A percentile compares a stretch with the other conserved stretches of the same genome.
phyloP scores from a whole-genome alignment of 768 basidiomycete genomes.

The Russula ochroleuca region DNA sequence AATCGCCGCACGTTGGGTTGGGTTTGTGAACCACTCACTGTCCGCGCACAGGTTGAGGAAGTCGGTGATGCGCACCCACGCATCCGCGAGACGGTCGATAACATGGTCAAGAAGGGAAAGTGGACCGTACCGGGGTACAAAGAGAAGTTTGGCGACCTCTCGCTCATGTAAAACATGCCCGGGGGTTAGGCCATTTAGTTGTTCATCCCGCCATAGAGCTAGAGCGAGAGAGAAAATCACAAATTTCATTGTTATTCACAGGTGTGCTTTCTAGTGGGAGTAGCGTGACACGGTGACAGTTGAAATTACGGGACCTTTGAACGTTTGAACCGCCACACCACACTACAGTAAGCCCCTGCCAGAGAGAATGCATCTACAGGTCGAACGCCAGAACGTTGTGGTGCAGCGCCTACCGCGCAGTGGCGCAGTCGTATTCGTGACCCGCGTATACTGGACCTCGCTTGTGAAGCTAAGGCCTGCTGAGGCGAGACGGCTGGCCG shows the following conservation, averaged over 20 bases:
- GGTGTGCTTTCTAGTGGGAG: no score
- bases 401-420: conserved; percentile 54
- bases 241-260: neutral
- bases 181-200: neutral
- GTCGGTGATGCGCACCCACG: conserved; percentile 91
- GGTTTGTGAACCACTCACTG: neutral
- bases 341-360: conserved; percentile 30
- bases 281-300: no score
- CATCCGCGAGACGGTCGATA: conserved; percentile 85
- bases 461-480: conserved; percentile 47
- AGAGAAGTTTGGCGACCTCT: conserved; percentile 96
- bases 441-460: conserved; percentile 56
- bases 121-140: conserved; percentile 96
- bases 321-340: no score
- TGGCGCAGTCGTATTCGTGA: conserved; percentile 61
- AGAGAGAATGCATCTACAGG: conserved; percentile 49
- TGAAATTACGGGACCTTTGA: no score
- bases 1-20: neutral
- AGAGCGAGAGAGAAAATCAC: neutral
- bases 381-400: conserved; percentile 58
- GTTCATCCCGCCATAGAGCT: conserved; percentile 11
- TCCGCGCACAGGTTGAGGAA: conserved; percentile 63
- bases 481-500: conserved; percentile 54
- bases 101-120: conserved; percentile 96
- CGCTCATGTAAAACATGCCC: conserved; percentile 63